phyloP scores from a whole-genome alignment of 2,329 filamentous ascomycete genomes.

The Arthrobotrys conoides region DNA sequence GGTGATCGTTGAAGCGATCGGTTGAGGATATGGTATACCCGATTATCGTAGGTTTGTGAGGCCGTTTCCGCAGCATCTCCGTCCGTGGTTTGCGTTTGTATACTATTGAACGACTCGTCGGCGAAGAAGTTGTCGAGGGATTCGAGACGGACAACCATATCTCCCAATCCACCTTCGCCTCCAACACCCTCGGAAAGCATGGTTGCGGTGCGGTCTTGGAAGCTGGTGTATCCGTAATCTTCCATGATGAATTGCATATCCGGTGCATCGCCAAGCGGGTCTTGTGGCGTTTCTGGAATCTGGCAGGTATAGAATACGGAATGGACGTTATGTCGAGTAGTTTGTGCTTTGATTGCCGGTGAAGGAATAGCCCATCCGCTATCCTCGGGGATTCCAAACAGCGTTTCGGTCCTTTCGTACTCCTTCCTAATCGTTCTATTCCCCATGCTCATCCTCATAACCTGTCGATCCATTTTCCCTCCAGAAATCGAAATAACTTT shows the following conservation, averaged over 20 bases:
- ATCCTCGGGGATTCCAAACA: constrained; percentile 96
- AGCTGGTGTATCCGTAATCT: constrained; percentile 78
- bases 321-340: constrained; percentile 91
- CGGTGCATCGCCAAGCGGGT: constrained; percentile 72
- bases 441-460: constrained; percentile 98
- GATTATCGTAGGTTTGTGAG: constrained; percentile 64
- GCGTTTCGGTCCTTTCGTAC: constrained; percentile 91
- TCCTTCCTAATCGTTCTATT: constrained; percentile 90
- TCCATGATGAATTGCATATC: constrained; percentile 95
- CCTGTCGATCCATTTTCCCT: constrained; percentile 91
- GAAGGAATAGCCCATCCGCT: constrained; percentile 97
- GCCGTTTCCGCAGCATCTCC: constrained; percentile 62
- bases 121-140: constrained; percentile 73
- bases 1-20: constrained; percentile 64
- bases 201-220: constrained; percentile 81
- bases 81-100: constrained; percentile 62
- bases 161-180: constrained; percentile 79
- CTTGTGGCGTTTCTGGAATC: constrained; percentile 74
- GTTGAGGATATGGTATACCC: constrained; percentile 64
- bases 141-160: constrained; percentile 77
- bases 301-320: constrained; percentile 96
- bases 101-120: constrained; percentile 67
- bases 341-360: constrained; percentile 88
- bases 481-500: constrained; percentile 95
- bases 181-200: constrained; percentile 90